Base-by-base conservation (phyloP, 805 yeast species). In the Kodamaea laetipori region DNA sequence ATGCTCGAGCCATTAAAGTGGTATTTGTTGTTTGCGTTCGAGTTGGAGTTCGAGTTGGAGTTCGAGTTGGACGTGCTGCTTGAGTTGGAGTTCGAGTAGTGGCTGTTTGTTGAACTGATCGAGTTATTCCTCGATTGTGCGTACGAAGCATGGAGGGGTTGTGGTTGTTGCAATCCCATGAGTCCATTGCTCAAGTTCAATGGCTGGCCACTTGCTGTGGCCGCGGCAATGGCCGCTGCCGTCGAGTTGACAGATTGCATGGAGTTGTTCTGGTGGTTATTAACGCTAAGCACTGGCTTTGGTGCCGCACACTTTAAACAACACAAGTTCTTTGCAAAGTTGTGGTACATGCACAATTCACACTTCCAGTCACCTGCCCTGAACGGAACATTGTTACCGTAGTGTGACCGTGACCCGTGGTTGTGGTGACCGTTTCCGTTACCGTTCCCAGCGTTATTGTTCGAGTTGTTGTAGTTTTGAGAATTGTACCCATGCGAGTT, bases 331-430 rank as follows among this genome's bases (percentile, higher is more conserved):
- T 90, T 90, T 3, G 97, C 97, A 72, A 90, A 90, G 63, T 90
- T 90, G 64, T 90, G 97, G 63, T 90, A 90, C 25, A 81, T 75
- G 62, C 97, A 90, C 18, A 78, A 71, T 43, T 84, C 90, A 69
- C 97, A 90, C 63, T 89, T 90, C 97, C 97, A 90, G 66, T 90
- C 97, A 41, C 97, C 97, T 2, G 97, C 97, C 55, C 97, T 77
- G 66, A 90, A 90, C 23, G 97, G 96, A n/a, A 90, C 95, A 54
- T 80, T 75, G 41, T 66, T 66, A 33, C 69, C 61, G 44, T 58
- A 56, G 41, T 55, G 58, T 6, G 45, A 31, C n/a, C 59, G 43
- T 38, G 46, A 43, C 37, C 46, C 48, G 39, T 51, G 53, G 45
- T 38, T 50, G 37, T 48, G 43, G 42, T 47, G 49, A 40, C 46